Evolutionary conservation across 441 rosid genomes (phyloP), one percentile per base, ranked within the genome.

Genomic region (Erodium trifolium): DNA sequence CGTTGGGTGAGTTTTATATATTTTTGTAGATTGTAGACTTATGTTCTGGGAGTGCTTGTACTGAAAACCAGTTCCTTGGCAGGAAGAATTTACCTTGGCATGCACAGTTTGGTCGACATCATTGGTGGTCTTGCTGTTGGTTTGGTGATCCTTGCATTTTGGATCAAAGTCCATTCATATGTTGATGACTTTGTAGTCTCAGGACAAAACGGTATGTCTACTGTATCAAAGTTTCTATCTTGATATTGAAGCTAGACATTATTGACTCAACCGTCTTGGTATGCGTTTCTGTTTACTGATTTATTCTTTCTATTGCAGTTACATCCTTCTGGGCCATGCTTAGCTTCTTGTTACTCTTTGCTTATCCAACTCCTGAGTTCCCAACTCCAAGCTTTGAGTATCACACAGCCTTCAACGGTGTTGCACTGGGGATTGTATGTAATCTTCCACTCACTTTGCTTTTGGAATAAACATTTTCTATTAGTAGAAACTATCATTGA

Each of bases 1-100:
- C 85, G 41, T 65, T 85, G 2, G 99, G 99, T 94, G 83, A 77
- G 81, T 67, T 70, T 67, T 16, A 64, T 39, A 45, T 45, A 63
- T 66, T 12, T 69, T 53, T 70, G 45, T 57, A 16, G 19, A 65
- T 67, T 57, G 59, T 37, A 35, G 51, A 45, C 12, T 45, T 45
- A 11, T 7, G 55, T 45, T 23, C 10, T 59, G 18, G 62, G 34
- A 43, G 43, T 69, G 71, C 57, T 60, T 5, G 12, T 71, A 68
- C 53, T 77, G 65, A 80, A 45, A 10, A 60, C 45, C 73, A 59
- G 17, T 82, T 81, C 43, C 73, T 82, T 85, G 81, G 63, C 76
- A 94, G 99, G 98, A 82, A 90, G 99, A 84, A 81, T 94, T 64
- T 94, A 94, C 89, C 94, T 94, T 19, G 99, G 99, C 69, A 94